phyloP scores from a whole-genome alignment of 495 filamentous ascomycete genomes.

The Penicillium waksmanii region DNA sequence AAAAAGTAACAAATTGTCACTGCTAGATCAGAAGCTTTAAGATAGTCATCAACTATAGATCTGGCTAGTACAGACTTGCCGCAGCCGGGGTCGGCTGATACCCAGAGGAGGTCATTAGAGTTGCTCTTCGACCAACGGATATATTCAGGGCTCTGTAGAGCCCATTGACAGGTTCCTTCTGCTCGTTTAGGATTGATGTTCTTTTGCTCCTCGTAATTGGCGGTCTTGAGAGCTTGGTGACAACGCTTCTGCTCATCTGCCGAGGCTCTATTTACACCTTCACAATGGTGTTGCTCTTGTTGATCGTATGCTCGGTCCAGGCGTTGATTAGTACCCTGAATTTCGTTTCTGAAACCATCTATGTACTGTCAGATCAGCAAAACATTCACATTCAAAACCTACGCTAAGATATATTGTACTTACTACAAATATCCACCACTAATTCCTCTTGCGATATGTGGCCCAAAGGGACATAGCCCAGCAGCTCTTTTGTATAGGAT shows the following conservation, averaged over 20 bases:
- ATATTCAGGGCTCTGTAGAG: conserved; percentile 37
- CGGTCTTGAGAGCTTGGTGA: conserved; percentile 30
- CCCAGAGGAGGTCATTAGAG: conserved; percentile 41
- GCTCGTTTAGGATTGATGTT: conserved; percentile 31
- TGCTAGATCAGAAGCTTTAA: conserved; percentile 9
- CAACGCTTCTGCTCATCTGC: conserved; percentile 29
- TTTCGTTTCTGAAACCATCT: too few species aligned
- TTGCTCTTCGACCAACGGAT: conserved; percentile 30
- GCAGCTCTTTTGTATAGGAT: conserved; percentile 27
- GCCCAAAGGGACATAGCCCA: conserved; percentile 4
- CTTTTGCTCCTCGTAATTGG: conserved; percentile 33
- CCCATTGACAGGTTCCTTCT: conserved; percentile 31
- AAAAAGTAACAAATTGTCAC: conserved; percentile 49
- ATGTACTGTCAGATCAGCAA: too few species aligned
- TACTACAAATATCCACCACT: too few species aligned
- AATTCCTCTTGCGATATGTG: not conserved
- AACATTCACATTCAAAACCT: not conserved
- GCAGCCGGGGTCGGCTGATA: conserved; percentile 49
- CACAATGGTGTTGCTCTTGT: conserved; percentile 21
- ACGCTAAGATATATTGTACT: too few species aligned
- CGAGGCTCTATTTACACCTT: too few species aligned
- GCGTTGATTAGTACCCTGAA: conserved; percentile 33
- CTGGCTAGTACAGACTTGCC: conserved; percentile 49
- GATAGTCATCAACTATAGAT: conserved; percentile 36
- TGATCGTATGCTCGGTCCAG: conserved; percentile 22